These are phyloP conservation scores for Beauveria asiatica DNA, from an alignment of 2,329 filamentous ascomycete genomes.

Conservation along the genomic window DNA sequence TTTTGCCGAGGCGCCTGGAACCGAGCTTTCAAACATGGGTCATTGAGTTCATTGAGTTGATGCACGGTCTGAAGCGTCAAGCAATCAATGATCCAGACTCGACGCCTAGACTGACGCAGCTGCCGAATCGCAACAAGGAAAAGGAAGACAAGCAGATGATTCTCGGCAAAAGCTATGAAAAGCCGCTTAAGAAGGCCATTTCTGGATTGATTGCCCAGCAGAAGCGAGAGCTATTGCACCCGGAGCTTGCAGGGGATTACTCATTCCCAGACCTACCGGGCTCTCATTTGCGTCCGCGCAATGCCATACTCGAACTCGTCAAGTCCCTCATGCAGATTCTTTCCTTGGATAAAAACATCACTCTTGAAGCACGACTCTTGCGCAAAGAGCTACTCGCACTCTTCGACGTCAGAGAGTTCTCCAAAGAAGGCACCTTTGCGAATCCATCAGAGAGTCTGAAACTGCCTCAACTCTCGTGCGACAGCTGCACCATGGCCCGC, in stretches of 20 bases:
- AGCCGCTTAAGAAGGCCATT: slow-evolving; percentile 84
- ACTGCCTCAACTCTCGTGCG: slow-evolving; percentile 71
- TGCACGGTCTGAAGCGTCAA: slow-evolving; percentile 78
- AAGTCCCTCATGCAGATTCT: slow-evolving; percentile 91
- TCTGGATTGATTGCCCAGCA: slow-evolving; percentile 73
- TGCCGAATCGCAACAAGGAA: slow-evolving; percentile 49
- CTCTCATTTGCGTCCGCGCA: slow-evolving; percentile 45
- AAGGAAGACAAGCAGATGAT: slow-evolving; percentile 55
- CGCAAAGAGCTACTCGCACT: slow-evolving; percentile 82
- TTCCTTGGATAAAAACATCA: slow-evolving; percentile 81
- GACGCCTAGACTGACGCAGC: slow-evolving; percentile 49
- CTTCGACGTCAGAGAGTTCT: slow-evolving; percentile 94
- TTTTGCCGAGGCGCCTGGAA: slow-evolving; percentile 73
- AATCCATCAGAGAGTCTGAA: slow-evolving; percentile 74
- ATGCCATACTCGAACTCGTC: slow-evolving; percentile 81
- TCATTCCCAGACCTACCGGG: slow-evolving; percentile 74
- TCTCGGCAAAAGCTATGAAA: slow-evolving; percentile 75
- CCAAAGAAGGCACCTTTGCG: slow-evolving; percentile 73
- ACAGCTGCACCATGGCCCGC: slow-evolving; percentile 79
- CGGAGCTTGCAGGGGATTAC: slow-evolving; percentile 81
- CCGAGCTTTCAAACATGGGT: slow-evolving; percentile 86
- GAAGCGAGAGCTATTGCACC: slow-evolving; percentile 80
- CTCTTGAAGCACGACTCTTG: slow-evolving; percentile 76
- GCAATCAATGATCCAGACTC: slow-evolving; percentile 38
- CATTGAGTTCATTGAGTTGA: slow-evolving; percentile 87